Evolutionary conservation across 495 filamentous ascomycete genomes (phyloP), one percentile per base, ranked within the genome.

Genomic region (Aspergillus cavernicola): DNA sequence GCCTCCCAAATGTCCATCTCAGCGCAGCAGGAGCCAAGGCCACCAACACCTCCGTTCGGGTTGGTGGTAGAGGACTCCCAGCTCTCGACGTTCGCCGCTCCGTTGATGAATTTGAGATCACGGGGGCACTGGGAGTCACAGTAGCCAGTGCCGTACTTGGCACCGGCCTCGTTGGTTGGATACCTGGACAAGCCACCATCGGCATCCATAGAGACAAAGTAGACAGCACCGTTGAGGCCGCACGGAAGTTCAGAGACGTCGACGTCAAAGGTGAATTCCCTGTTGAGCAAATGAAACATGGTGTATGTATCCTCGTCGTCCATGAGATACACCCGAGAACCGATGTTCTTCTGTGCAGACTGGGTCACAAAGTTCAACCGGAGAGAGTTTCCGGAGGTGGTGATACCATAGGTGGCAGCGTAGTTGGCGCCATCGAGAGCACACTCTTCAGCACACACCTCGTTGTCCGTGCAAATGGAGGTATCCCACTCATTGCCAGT

Each of bases 1-100:
- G 84, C 82, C 58, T 87, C 85, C 80, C 82, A 86, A 66, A 89
- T 76, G 59, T 88, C 85, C 77, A 89, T 82, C 68, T 89, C 85
- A 26, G 80, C 77, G 65, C 85, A 89, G 80, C 85, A 89, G 24
- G 84, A 76, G 46, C 84, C 84, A 49, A 81, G 76, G 32, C 70
- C 64, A 44, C 84, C 85, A 19, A 73, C 52, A 37, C 85, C 85
- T 32, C 80, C 73, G 66, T 85, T 86, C 48, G 57, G 40, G 64
- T 86, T 79, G 68, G 76, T 85, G 53, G 62, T 52, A n/a, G 82
- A 84, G 11, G 75, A 64, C 40, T 56, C 35, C 84, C 84, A 86
- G 61, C 78, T 80, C 20, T 84, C 84, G 12, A 78, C 56, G 66
- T 86, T 86, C 68, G 68, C 80, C 65, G 78, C 63, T n/a, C 84